Evolutionary conservation across 768 basidiomycete species (phyloP), one percentile per base, ranked within the genome.

Genomic region (Crassisporium funariophilum): DNA sequence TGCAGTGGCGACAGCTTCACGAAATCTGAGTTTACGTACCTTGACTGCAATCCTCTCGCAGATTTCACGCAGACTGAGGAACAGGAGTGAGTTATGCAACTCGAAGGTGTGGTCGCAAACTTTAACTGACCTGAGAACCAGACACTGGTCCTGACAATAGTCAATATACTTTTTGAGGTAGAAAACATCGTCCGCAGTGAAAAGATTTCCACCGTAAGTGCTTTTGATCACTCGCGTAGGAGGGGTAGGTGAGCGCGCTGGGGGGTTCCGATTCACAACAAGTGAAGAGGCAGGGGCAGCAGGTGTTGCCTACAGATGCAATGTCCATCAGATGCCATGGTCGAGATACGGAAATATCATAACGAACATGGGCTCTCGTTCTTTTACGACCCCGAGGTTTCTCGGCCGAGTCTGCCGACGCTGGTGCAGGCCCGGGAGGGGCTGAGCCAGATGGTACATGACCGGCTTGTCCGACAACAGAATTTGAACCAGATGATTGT

Each of bases 131-230:
- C 86, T 91, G 35, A 93, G 71, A 7, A 91, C 88, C 6, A 91
- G 65, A 27, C 91, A 90, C 63, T 91, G 86, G 46, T 91, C 88
- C 58, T 91, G 89, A 59, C 91, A 93, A 57, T 91, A 93, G 55
- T 91, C 88, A 36, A 93, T 93, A 61, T 93, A 93, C 61, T 83
- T 86, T 60, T 91, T 90, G 50, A 93, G 75, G 62, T 92, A 93
- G 25, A 80, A 46, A 33, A 93, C 81, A 60, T 93, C 91, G 38
- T 92, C 91, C 2, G 84, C 76, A 0, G 91, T 93, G 59, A 93
- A 93, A 29, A 91, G 63, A 59, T 93, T 92, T 11, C 91, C 91
- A 35, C 91, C 91, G 57, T 91, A 92, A 0, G 90, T 91, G 57
- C 90, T 92, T 67, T 90, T 91, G 61, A 93, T 83, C 16, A 91